A percentile compares a stretch with the other conserved stretches of the same genome.
These are phyloP conservation scores for Nicotiana tabacum DNA, from an alignment of 257 asterid species.

Conservation along the genomic window DNA sequence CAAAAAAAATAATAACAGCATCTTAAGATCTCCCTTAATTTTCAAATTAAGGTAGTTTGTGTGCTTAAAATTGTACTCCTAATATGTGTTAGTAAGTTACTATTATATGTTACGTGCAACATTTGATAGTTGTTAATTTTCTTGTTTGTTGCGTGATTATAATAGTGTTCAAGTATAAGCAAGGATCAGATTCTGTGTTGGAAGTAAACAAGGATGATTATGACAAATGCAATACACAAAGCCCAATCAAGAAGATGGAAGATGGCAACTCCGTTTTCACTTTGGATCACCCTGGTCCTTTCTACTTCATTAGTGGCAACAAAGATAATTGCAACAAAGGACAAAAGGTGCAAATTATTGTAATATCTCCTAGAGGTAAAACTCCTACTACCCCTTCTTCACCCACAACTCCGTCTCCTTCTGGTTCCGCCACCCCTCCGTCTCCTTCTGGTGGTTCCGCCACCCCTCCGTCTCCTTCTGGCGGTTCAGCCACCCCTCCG, in stretches of 20 bases:
- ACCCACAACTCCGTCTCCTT: conserved; percentile 12
- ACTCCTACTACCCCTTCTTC: not conserved
- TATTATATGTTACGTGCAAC: not conserved
- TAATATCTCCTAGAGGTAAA: conserved; percentile 36
- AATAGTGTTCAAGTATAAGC: conserved; percentile 49
- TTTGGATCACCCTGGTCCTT: conserved; percentile 54
- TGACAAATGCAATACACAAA: conserved; percentile 31
- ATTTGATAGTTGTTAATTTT: not conserved
- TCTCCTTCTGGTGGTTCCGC: not conserved
- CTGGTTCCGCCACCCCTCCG: not conserved
- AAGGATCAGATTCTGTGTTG: conserved; percentile 46
- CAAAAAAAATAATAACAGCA: no score
- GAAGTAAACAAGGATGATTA: conserved; percentile 49
- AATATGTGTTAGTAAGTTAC: not conserved
- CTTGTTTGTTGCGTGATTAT: not conserved
- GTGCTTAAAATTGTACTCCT: no score
- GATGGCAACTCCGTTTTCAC: conserved; percentile 45
- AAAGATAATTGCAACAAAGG: conserved; percentile 43
- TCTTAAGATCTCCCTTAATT: no score
- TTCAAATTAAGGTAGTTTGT: no score
- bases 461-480: not conserved
- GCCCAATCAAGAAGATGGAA: conserved; percentile 29
- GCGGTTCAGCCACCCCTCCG: no score
- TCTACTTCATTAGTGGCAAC: conserved; percentile 54
- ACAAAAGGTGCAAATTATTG: conserved; percentile 41